phyloP scores from a whole-genome alignment of 768 basidiomycete species.

The Crassisporium funariophilum region DNA sequence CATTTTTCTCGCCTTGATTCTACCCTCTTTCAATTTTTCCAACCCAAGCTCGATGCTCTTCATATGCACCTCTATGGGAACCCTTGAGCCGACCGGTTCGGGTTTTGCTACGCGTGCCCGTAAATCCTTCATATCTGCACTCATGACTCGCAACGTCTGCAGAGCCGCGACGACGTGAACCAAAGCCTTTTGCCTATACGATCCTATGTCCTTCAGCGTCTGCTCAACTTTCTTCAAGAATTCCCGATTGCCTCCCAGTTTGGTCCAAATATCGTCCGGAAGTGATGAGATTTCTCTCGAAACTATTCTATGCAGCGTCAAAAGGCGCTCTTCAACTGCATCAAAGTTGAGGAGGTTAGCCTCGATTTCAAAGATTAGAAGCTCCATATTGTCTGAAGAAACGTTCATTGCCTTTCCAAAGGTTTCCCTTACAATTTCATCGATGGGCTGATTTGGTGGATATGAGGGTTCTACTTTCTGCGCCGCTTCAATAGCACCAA shows the following conservation, averaged over 20 bases:
- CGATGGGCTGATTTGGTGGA: conserved; percentile 30
- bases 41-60: conserved; percentile 68
- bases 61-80: conserved; percentile 77
- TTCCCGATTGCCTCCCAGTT: conserved; percentile 60
- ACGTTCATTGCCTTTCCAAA: conserved; percentile 67
- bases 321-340: conserved; percentile 61
- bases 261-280: conserved; percentile 65
- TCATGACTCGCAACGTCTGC: conserved; percentile 62
- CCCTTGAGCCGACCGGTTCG: conserved; percentile 54
- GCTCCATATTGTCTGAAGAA: conserved; percentile 51
- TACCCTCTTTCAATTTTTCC: conserved; percentile 60
- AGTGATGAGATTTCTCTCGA: conserved; percentile 56
- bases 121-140: conserved; percentile 75
- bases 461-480: conserved; percentile 36
- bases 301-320: conserved; percentile 57
- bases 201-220: conserved; percentile 56
- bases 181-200: conserved; percentile 61
- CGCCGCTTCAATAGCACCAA: conserved; percentile 54
- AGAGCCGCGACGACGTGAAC: conserved; percentile 68
- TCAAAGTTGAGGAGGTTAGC: conserved; percentile 55
- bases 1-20: conserved; percentile 49
- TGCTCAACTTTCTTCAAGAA: conserved; percentile 50
- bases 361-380: conserved; percentile 71
- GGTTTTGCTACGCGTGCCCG: conserved; percentile 73
- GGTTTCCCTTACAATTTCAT: conserved; percentile 50